Evolutionary conservation across 345 rosid species (phyloP), one percentile per base, ranked within the genome.

Genomic region (Raphanus sativus): DNA sequence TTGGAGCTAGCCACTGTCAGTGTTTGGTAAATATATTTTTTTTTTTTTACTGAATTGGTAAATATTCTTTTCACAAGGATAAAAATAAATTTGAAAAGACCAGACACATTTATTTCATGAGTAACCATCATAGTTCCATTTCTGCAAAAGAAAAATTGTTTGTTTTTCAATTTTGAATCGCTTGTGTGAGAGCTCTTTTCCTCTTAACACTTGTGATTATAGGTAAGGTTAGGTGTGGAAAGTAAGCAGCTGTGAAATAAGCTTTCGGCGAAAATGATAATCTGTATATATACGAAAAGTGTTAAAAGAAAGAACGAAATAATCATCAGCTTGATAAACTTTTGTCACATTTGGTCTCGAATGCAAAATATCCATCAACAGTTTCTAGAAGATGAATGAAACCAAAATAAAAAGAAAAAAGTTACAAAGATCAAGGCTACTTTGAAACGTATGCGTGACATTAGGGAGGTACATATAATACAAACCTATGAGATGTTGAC

Each of bases 191-290:
- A 58, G 67, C 48, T 76, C 63, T 52, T 17, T 52, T 58, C 30
- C 33, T 71, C 54, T 8, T 5, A 65, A 17, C 55, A 52, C 70
- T 52, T 62, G 58, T 77, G 61, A 65, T 58, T 71, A n/a, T 62
- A 64, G 75, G 30, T 70, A 40, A 40, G 25, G 59, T 52, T 52
- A 52, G 59, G 59, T 52, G 59, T 52, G 59, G 16, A 64, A 77
- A 36, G 74, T 69, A 69, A 77, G 15, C 25, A 3, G 28, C 28
- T 48, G 63, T 33, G 62, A 70, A 48, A 28, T 1, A 64, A 64
- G 50, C 81, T 65, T 77, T 77, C 72, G 72, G 81, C 56, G 71
- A 58, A 71, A 77, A 58, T 70, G 21, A 21, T 42, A 32, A 42
- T 40, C 40, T 29, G 21, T 24, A 61, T 13, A 32, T 0, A 29